These are phyloP conservation scores for Leucocoprinus leucothites DNA, from an alignment of 768 basidiomycete species.

Conservation along the genomic window DNA sequence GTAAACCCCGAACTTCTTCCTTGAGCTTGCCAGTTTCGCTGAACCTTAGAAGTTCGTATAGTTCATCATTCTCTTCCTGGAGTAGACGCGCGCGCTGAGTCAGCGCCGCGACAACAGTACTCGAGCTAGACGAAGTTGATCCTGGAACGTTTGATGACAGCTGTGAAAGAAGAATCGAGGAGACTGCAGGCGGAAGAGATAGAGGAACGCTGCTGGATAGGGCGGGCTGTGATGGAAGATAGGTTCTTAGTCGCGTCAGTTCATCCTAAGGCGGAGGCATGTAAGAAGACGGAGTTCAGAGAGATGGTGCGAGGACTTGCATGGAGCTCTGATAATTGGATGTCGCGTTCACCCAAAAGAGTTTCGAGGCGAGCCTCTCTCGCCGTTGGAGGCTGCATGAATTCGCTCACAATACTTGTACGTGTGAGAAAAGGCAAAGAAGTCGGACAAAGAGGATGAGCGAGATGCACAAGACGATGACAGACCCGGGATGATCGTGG, in stretches of 20 bases:
- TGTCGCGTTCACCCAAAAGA: constrained; percentile 71
- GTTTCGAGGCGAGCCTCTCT: constrained; percentile 83
- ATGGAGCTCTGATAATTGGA: constrained; percentile 66
- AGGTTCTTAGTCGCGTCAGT: constrained; percentile 63
- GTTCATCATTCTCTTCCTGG: constrained; percentile 86
- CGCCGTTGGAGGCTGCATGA: constrained; percentile 69
- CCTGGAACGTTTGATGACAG: constrained; percentile 41
- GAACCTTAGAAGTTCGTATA: constrained; percentile 70
- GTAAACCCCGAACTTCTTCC: constrained; percentile 73
- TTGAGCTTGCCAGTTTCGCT: constrained; percentile 80
- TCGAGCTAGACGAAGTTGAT: constrained; percentile 32
- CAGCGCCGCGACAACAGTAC: constrained; percentile 69
- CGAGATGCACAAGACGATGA: not conserved
- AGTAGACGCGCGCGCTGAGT: constrained; percentile 69
- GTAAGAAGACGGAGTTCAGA: constrained; percentile 12
- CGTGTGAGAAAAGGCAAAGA: constrained; percentile 12
- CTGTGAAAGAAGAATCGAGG: constrained; percentile 69
- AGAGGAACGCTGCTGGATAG: constrained; percentile 60
- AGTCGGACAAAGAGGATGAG: constrained; percentile 10
- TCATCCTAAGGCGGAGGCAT: constrained; percentile 54
- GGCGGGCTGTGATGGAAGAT: constrained; percentile 56
- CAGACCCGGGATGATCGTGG: constrained; percentile 13
- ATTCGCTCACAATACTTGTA: not conserved
- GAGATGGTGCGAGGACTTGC: constrained; percentile 39
- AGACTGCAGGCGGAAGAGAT: constrained; percentile 67